Conservation (phyloP, 2,329 filamentous ascomycete genomes). For the Sporothrix phasma region DNA sequence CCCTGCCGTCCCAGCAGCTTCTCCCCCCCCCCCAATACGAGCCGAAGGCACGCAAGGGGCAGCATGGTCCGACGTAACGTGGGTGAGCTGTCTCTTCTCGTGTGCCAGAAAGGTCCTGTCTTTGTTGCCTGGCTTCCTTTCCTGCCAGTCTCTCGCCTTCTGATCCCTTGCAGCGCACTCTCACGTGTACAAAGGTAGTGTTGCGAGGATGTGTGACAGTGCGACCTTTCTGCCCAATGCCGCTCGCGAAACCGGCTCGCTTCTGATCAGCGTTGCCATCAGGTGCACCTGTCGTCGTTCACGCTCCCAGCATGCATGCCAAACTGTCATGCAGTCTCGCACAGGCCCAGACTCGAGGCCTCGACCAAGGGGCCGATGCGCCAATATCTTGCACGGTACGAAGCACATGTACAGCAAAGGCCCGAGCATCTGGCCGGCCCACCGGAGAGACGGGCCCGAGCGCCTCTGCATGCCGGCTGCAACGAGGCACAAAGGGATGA, state of each 20-base stretch:
- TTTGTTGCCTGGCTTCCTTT: not conserved
- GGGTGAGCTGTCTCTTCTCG: not conserved
- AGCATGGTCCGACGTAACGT: not conserved
- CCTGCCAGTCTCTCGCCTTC: not conserved
- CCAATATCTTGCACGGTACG: not conserved
- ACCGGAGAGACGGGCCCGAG: not conserved
- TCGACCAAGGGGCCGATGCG: not conserved
- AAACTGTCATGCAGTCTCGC: no score
- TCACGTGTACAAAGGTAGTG: no score
- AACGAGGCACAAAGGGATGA: not conserved
- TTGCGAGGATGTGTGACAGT: not conserved
- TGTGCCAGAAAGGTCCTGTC: not conserved
- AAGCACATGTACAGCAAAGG: not conserved
- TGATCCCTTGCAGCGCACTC: not conserved
- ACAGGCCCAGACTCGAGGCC: not conserved
- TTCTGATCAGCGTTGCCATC: not conserved
- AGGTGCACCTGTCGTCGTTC: not conserved
- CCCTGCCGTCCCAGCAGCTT: no score
- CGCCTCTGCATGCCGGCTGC: not conserved
- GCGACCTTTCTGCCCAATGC: not conserved
- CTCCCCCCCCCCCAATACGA: not conserved
- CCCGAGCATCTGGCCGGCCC: not conserved
- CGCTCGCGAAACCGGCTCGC: no score
- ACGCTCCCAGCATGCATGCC: no score
- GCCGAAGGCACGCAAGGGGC: not conserved